A percentile compares a stretch with the other conserved stretches of the same genome.
These are phyloP conservation scores for Aspergillus versicolor DNA, from an alignment of 2,329 filamentous ascomycete species.

Conservation along the genomic window DNA sequence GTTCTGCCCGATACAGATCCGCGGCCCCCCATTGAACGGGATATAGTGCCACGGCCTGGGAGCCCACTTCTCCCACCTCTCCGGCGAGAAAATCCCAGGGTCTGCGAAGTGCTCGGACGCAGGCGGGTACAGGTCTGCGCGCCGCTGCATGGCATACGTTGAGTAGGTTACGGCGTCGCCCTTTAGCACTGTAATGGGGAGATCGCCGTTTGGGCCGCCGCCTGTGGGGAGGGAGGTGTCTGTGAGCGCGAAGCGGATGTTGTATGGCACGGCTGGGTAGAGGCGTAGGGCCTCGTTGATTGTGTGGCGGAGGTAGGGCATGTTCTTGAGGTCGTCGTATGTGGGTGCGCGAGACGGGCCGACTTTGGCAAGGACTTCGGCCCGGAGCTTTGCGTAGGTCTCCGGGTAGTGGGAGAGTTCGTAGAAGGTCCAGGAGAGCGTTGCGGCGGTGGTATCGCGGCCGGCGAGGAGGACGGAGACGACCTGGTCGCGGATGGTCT, in stretches of 20 bases:
- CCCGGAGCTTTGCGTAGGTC: neutral
- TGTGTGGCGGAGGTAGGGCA: conserved; percentile 4
- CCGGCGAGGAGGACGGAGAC: conserved; percentile 2
- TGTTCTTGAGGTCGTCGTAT: conserved; percentile 6
- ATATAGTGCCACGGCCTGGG: conserved; percentile 3
- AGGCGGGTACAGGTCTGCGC: conserved; percentile 2
- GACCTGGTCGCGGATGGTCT: conserved; percentile 6
- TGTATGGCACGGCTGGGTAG: conserved; percentile 7
- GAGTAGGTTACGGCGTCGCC: conserved; percentile 5
- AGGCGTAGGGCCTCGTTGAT: conserved; percentile 7
- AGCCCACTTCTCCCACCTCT: conserved; percentile 4
- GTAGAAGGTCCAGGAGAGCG: conserved; percentile 6
- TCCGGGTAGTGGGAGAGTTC: conserved; percentile 7
- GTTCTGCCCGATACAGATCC: conserved; percentile 12
- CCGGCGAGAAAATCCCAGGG: conserved; percentile 2
- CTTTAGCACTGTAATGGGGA: conserved; percentile 5
- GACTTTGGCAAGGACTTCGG: conserved; percentile 1
- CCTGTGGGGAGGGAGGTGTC: conserved; percentile 5
- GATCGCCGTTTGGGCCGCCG: conserved; percentile 4
- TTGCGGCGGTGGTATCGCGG: conserved; percentile 8
- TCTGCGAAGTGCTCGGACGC: conserved; percentile 2
- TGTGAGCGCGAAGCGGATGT: conserved; percentile 2
- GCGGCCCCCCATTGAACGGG: conserved; percentile 7
- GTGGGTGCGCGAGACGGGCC: neutral
- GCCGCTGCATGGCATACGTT: conserved; percentile 8